phyloP scores from a whole-genome alignment of 169 alveolate genomes.

The Plasmodium chabaudi region DNA sequence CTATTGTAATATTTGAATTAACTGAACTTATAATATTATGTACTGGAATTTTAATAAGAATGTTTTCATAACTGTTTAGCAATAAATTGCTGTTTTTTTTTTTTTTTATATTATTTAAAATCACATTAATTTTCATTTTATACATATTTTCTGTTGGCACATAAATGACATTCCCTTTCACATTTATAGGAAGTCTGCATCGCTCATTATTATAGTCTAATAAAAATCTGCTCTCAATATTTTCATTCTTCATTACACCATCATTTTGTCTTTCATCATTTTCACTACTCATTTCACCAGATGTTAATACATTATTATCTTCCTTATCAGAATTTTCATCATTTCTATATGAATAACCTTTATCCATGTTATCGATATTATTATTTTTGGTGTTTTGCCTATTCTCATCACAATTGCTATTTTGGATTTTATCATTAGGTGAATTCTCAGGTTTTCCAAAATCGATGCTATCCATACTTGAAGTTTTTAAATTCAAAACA shows the following conservation, averaged over 20 bases:
- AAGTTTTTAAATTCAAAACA: neutral
- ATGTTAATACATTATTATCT: neutral
- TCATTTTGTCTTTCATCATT: no score
- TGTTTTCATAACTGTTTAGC: constrained; percentile 49
- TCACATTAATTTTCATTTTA: constrained; percentile 35
- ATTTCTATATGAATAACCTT: neutral
- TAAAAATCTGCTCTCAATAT: neutral
- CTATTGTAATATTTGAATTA: constrained; percentile 20
- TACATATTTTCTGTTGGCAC: constrained; percentile 32
- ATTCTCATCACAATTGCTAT: neutral
- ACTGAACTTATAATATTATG: constrained; percentile 50
- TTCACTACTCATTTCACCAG: no score
- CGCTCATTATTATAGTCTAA: constrained; percentile 15
- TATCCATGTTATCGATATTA: neutral
- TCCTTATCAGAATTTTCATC: neutral
- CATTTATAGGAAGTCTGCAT: constrained; percentile 18
- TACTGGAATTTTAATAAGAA: constrained; percentile 50
- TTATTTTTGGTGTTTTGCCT: neutral
- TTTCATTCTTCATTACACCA: no score
- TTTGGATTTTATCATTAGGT: neutral
- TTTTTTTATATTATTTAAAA: constrained; percentile 33
- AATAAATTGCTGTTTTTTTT: constrained; percentile 9
- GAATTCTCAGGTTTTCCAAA: no score
- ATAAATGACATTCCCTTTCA: constrained; percentile 30
- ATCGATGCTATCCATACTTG: neutral